Percentiles rank a stretch among this genome's conserved stretches.
Conservation (phyloP, 768 basidiomycete genomes). For the Pulveroboletus sp. region DNA sequence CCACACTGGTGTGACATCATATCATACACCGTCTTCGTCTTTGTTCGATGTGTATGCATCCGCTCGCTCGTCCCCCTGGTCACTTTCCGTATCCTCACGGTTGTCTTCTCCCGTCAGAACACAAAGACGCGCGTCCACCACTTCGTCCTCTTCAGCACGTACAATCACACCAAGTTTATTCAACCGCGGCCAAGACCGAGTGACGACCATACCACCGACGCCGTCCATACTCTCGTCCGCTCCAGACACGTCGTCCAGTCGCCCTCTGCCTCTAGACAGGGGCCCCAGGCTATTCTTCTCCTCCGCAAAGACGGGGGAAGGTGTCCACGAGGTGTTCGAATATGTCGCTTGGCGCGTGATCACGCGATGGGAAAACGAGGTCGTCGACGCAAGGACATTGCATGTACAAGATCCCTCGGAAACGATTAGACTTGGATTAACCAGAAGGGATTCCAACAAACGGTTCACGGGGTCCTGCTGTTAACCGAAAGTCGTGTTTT, state of each 20-base stretch:
- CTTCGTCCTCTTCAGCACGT: constrained; percentile 36
- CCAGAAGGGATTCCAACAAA: constrained; percentile 9
- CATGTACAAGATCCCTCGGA: constrained; percentile 37
- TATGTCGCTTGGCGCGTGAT: constrained; percentile 67
- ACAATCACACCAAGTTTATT: constrained; percentile 64
- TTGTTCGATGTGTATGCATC: constrained; percentile 59
- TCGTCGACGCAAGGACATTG: constrained; percentile 42
- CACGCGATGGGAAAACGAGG: constrained; percentile 60
- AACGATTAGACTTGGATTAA: constrained; percentile 36
- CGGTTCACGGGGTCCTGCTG: constrained; percentile 18
- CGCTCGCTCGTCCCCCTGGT: constrained; percentile 57
- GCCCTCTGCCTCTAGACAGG: constrained; percentile 35
- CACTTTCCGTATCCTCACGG: constrained; percentile 28
- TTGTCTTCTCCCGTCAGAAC: constrained; percentile 26
- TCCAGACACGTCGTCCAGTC: constrained; percentile 12
- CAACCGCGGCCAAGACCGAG: constrained; percentile 30
- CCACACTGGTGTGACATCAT: constrained; percentile 56
- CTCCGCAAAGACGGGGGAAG: constrained; percentile 74
- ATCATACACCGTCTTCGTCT: constrained; percentile 80
- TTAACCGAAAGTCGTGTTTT: background rate
- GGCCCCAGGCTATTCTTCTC: constrained; percentile 70
- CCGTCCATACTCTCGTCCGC: constrained; percentile 8
- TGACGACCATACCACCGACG: constrained; percentile 14
- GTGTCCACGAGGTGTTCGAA: constrained; percentile 70
- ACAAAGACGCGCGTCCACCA: constrained; percentile 40